These are phyloP conservation scores for Diacronema lutheri DNA, from an alignment of 78 protist genomes.

Conservation along the genomic window DNA sequence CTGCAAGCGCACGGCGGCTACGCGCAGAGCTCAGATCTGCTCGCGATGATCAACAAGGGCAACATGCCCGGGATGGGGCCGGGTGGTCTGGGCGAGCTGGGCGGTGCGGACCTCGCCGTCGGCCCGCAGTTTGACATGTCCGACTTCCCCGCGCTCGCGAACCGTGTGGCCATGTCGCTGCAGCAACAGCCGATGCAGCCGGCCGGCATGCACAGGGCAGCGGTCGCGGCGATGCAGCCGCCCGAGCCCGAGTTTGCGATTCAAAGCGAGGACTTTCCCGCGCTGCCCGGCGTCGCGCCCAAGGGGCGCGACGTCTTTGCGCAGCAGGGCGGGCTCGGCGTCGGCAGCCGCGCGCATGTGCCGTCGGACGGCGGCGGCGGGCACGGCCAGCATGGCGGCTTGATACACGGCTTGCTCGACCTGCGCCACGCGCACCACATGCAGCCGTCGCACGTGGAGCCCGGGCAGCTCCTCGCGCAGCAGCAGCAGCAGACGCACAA, in stretches of 20 bases:
- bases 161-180: not conserved
- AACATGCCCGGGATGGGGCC: not conserved
- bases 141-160: not conserved
- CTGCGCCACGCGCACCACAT: not conserved
- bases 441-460: not conserved
- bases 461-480: not conserved
- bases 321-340: not conserved
- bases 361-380: not conserved
- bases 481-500: not conserved
- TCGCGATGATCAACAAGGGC: conserved; percentile 11
- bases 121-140: not conserved
- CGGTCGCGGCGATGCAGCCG: not conserved
- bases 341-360: too few species aligned
- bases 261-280: conserved; percentile 14
- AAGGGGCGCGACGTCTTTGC: not conserved
- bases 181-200: not conserved
- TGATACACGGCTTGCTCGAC: too few species aligned
- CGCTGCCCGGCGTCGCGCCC: conserved; percentile 1
- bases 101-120: not conserved
- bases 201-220: not conserved
- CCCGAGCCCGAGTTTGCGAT: not conserved
- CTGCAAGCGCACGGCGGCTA: not conserved
- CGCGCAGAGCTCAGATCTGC: not conserved
- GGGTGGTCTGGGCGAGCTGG: not conserved
- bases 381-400: too few species aligned